Conservation (phyloP, 2,329 filamentous ascomycete genomes). For the Fusarium sp. region DNA sequence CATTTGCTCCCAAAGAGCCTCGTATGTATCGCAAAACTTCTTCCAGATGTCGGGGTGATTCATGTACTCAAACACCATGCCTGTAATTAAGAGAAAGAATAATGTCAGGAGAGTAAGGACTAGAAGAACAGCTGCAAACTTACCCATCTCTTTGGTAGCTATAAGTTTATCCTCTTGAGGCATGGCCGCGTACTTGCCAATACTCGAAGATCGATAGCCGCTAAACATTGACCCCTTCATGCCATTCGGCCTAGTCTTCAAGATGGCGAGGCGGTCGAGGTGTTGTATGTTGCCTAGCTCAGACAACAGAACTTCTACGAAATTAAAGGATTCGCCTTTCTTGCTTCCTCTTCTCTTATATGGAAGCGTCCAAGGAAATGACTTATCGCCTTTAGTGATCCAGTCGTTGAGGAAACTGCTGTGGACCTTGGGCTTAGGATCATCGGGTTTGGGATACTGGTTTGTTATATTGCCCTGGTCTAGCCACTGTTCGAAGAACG, state of each 20-base stretch:
- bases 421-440: background rate
- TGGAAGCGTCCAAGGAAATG: too few relatives aligned
- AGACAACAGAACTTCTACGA: background rate
- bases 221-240: background rate
- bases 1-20: background rate
- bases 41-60: background rate
- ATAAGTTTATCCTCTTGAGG: background rate
- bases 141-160: background rate
- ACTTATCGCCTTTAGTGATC: background rate
- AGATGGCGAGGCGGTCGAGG: background rate
- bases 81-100: background rate
- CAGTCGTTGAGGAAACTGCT: background rate
- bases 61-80: background rate
- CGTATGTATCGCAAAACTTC: background rate
- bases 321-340: too few relatives aligned
- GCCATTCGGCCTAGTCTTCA: background rate
- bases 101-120: background rate
- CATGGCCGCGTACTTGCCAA: background rate
- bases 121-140: background rate
- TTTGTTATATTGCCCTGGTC: background rate
- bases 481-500: background rate
- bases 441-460: background rate
- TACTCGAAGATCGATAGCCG: background rate
- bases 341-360: too few relatives aligned
- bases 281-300: background rate